phyloP scores from a whole-genome alignment of 2,329 filamentous ascomycete species.

The Aspergillus novofumigatus region DNA sequence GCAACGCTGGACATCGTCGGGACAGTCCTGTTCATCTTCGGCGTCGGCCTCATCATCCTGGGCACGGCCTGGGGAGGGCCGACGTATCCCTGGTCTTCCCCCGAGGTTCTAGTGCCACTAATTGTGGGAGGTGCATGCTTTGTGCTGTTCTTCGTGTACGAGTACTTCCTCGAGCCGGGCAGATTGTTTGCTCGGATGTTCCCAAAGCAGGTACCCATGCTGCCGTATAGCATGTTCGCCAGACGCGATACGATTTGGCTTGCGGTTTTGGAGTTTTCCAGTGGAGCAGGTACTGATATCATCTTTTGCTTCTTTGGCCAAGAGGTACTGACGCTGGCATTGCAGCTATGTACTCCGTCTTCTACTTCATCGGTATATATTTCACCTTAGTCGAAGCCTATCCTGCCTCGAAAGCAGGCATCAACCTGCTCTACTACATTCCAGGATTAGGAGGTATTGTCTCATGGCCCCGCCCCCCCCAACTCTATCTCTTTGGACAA shows the following conservation, averaged over 20 bases:
- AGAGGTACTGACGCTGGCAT: constrained; percentile 28
- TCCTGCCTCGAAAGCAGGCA: constrained; percentile 48
- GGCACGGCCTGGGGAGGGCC: constrained; percentile 55
- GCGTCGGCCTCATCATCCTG: constrained; percentile 52
- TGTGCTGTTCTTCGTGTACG: constrained; percentile 46
- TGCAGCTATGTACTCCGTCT: constrained; percentile 47
- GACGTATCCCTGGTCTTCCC: constrained; percentile 49
- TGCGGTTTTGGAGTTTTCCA: constrained; percentile 58
- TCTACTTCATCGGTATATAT: constrained; percentile 67
- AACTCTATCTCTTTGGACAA: not conserved
- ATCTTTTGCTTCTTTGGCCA: constrained; percentile 19
- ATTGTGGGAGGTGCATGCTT: constrained; percentile 44
- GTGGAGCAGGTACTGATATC: constrained; percentile 45
- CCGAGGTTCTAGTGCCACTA: constrained; percentile 49
- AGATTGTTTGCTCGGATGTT: constrained; percentile 46
- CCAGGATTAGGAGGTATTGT: constrained; percentile 56
- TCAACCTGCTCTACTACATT: constrained; percentile 60
- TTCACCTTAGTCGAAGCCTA: constrained; percentile 60
- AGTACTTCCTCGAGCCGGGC: constrained; percentile 53
- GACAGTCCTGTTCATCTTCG: constrained; percentile 53
- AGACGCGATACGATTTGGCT: constrained; percentile 58
- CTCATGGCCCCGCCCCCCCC: not conserved
- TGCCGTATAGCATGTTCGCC: constrained; percentile 57
- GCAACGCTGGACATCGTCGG: constrained; percentile 55
- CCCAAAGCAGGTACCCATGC: constrained; percentile 57